Evolutionary conservation across 192 early-diverging fungal genomes (phyloP), one percentile per base, ranked within the genome.

Genomic region (Haplosporangium gracile): DNA sequence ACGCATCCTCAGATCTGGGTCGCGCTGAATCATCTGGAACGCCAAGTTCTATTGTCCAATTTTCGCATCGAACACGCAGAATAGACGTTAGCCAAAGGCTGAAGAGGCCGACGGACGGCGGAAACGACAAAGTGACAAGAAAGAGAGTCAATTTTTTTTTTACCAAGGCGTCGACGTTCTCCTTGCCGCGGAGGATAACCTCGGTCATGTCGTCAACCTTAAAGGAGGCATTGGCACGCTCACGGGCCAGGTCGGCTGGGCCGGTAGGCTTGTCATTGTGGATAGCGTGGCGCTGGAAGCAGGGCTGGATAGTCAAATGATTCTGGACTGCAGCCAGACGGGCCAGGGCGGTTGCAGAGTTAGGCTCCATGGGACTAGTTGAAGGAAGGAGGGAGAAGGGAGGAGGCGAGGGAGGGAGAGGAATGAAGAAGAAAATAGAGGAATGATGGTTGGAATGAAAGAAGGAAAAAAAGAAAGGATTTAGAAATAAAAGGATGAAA

Each of bases 161-260:
- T 81, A 92, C 91, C 78, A 90, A 11, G 1, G 81, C 75, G 40
- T 90, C 79, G 43, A 88, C 84, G 32, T 81, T 83, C 72, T 92
- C 89, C 36, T 89, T 74, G 18, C 88, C 88, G 34, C 91, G 89
- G 22, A 65, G 60, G 55, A 87, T 82, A 34, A 89, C 88, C 20
- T 82, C 74, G 60, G 83, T 82, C 88, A 93, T 89, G 13, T 82
- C 82, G 39, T 89, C 72, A 71, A 93, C 87, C 39, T 90, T 76
- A 63, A 93, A 93, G 18, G 80, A 81, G 13, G 92, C 90, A 63
- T 82, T 82, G 45, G 89, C 90, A 24, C 92, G 81, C 70, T 93
- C 92, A 32, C 77, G 70, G 36, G 88, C 82, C 36, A 92, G 88
- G 78, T 92, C 91, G 15, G 84, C 80, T 20, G 87, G 80, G 2